Conservation (phyloP, 1,139 yeast species). For the Torulaspora pretoriensis region DNA sequence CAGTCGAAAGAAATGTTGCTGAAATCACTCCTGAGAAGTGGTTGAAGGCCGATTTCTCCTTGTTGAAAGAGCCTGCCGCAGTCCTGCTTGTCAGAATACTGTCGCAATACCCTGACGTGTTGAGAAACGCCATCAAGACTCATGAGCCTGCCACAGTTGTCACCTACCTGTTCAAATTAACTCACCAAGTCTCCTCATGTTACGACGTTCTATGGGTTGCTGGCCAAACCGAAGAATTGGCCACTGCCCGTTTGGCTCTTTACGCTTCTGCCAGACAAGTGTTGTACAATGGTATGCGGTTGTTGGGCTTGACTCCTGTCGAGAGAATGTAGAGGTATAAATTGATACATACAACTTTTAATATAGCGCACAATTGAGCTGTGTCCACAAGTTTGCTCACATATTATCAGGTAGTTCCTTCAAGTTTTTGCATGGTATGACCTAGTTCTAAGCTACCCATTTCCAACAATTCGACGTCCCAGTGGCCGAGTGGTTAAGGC, state of each 20-base stretch:
- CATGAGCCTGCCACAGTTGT: constrained; percentile 93
- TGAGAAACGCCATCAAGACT: constrained; percentile 78
- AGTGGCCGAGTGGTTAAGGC: constrained; percentile 90
- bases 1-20: constrained; percentile 82
- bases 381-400: too few species aligned
- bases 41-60: constrained; percentile 58
- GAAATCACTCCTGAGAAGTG: constrained; percentile 43
- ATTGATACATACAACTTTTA: neutral
- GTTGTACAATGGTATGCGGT: constrained; percentile 81
- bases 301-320: constrained; percentile 93
- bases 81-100: constrained; percentile 67
- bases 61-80: constrained; percentile 76
- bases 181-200: constrained; percentile 93
- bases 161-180: constrained; percentile 84
- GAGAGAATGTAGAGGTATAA: constrained; percentile 76
- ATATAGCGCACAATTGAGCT: neutral
- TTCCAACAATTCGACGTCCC: constrained; percentile 39
- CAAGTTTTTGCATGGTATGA: neutral
- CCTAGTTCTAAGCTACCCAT: too few species aligned
- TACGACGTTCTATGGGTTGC: constrained; percentile 97
- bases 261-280: constrained; percentile 90
- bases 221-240: constrained; percentile 86
- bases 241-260: constrained; percentile 88
- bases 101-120: constrained; percentile 88
- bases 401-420: too few species aligned